Evolutionary conservation across 2,329 filamentous ascomycete genomes (phyloP).

Genomic region (Colletotrichum falcatum): DNA sequence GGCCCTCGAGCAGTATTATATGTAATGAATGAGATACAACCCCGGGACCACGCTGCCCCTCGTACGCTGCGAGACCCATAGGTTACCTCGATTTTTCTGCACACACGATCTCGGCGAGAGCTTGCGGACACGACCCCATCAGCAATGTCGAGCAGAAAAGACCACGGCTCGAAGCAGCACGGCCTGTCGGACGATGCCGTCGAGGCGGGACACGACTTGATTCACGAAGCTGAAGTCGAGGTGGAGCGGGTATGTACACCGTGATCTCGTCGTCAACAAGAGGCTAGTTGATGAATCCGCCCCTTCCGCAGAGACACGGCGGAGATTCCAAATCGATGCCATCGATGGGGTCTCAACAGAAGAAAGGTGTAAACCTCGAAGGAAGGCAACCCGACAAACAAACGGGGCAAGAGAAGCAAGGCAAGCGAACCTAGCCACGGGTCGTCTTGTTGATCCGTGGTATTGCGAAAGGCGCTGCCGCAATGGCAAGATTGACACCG

Average conservation of each 20-base stretch:
- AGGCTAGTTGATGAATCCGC: background rate
- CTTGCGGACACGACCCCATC: background rate
- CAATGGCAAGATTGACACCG: conserved; percentile 10
- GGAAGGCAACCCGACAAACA: background rate
- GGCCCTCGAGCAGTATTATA: conserved; percentile 13
- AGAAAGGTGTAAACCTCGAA: conserved; percentile 21
- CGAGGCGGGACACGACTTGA: conserved; percentile 50
- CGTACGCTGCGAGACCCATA: too few relatives aligned
- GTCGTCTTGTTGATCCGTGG: too few relatives aligned
- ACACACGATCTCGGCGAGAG: background rate
- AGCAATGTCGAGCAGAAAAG: conserved; percentile 28
- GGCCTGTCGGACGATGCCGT: conserved; percentile 43
- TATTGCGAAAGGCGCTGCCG: background rate
- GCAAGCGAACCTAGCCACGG: conserved; percentile 8
- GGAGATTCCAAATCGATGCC: conserved; percentile 26
- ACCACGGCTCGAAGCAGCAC: conserved; percentile 30
- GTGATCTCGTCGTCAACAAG: too few relatives aligned
- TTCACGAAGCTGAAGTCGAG: conserved; percentile 50
- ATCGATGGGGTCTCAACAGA: conserved; percentile 19
- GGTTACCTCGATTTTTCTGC: background rate
- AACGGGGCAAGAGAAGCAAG: conserved; percentile 8
- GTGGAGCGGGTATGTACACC: conserved; percentile 46
- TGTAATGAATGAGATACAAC: background rate
- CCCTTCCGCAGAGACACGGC: conserved; percentile 19
- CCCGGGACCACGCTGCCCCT: too few relatives aligned